Conservation (phyloP, 2,329 filamentous ascomycete species). For the Akanthomyces lecanii region DNA sequence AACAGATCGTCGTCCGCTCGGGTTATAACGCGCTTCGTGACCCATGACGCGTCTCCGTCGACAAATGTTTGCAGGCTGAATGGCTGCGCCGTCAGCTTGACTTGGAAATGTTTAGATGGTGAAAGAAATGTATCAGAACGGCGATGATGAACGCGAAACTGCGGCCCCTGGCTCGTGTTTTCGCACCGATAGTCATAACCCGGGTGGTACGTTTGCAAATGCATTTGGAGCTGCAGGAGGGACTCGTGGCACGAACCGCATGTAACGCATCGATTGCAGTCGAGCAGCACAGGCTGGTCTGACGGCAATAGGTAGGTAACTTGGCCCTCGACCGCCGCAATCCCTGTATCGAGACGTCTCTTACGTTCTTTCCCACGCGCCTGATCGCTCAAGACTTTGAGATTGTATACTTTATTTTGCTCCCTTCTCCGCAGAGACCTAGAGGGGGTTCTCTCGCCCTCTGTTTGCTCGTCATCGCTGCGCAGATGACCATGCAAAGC, state of each 20-base stretch:
- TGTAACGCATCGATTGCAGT: conserved; percentile 47
- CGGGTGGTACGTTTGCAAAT: conserved; percentile 43
- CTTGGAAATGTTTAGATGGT: conserved; percentile 37
- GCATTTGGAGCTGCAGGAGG: conserved; percentile 44
- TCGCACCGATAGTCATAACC: conserved; percentile 42
- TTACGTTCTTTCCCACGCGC: conserved; percentile 51
- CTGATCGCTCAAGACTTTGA: conserved; percentile 55
- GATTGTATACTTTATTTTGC: conserved; percentile 52
- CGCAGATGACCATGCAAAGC: conserved; percentile 26
- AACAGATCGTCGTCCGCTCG: conserved; percentile 26
- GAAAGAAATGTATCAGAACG: conserved; percentile 24
- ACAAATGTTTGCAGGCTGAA: conserved; percentile 44
- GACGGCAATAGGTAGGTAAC: conserved; percentile 44
- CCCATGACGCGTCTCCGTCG: conserved; percentile 44
- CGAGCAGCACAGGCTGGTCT: conserved; percentile 42
- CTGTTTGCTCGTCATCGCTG: conserved; percentile 42
- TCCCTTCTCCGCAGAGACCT: conserved; percentile 46
- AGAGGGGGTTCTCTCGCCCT: conserved; percentile 48
- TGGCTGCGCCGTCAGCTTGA: conserved; percentile 39
- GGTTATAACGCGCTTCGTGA: conserved; percentile 38
- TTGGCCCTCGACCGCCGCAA: conserved; percentile 34
- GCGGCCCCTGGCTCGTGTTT: conserved; percentile 33
- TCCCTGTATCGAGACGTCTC: conserved; percentile 29
- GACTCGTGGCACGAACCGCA: conserved; percentile 47
- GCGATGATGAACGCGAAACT: conserved; percentile 33